Evolutionary conservation across 495 filamentous ascomycete species (phyloP).

Genomic region (Xylaria nigripes): DNA sequence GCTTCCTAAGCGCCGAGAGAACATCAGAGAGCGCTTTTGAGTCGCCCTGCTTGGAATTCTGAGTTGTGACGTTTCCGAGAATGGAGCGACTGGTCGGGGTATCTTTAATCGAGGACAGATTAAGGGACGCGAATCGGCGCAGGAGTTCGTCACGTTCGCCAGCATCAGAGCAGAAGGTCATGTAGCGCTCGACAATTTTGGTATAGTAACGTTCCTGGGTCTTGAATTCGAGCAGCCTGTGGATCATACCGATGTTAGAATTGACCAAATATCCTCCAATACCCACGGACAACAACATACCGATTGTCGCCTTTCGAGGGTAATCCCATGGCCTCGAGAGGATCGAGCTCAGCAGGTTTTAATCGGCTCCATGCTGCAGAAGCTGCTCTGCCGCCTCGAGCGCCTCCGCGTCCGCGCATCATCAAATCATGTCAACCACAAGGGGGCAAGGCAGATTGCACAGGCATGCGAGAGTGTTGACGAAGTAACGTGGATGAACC

Average conservation of each 20-base stretch:
- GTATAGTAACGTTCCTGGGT: constrained; percentile 76
- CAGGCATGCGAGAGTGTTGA: background rate
- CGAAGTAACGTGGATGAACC: background rate
- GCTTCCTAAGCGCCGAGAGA: constrained; percentile 73
- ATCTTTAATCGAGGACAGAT: constrained; percentile 27
- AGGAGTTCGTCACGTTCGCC: constrained; percentile 61
- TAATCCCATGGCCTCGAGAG: constrained; percentile 68
- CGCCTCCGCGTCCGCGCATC: constrained; percentile 29
- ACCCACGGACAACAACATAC: constrained; percentile 32
- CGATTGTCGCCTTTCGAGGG: constrained; percentile 82
- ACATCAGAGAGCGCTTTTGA: constrained; percentile 38
- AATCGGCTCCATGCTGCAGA: constrained; percentile 59
- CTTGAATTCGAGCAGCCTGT: constrained; percentile 67
- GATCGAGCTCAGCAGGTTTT: constrained; percentile 60
- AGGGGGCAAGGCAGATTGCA: background rate
- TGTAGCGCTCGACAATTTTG: constrained; percentile 77
- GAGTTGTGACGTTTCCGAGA: constrained; percentile 24
- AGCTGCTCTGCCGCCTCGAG: constrained; percentile 37
- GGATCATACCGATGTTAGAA: background rate
- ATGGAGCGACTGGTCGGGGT: constrained; percentile 13
- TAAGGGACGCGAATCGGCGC: constrained; percentile 60
- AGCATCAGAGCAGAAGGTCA: constrained; percentile 69
- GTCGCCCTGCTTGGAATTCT: constrained; percentile 5
- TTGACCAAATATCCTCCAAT: background rate
- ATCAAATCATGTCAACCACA: constrained; percentile 26